These are phyloP conservation scores for Neocucurbitaria cava DNA, from an alignment of 2,329 filamentous ascomycete genomes.

Conservation along the genomic window DNA sequence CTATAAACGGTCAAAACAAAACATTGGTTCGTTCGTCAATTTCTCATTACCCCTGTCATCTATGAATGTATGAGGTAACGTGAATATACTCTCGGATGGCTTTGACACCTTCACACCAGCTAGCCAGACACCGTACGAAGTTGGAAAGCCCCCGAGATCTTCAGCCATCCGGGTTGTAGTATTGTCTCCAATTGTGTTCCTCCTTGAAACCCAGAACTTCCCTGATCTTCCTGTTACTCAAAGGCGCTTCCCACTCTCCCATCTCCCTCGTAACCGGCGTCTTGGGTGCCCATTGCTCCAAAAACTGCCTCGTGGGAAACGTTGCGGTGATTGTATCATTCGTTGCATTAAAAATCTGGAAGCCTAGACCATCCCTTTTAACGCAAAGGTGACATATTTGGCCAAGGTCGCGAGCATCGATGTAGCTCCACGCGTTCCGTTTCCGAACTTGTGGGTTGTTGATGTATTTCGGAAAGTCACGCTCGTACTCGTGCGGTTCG, in stretches of 20 bases:
- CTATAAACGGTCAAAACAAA: no score
- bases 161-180: slow-evolving; percentile 47
- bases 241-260: slow-evolving; percentile 65
- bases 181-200: slow-evolving; percentile 64
- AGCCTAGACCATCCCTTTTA: slow-evolving; percentile 63
- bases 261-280: slow-evolving; percentile 63
- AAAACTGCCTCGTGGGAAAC: slow-evolving; percentile 59
- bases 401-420: slow-evolving; percentile 67
- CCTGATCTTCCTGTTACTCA: slow-evolving; percentile 67
- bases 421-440: slow-evolving; percentile 68
- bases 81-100: neutral
- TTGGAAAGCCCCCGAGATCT: neutral
- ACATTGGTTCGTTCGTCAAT: no score
- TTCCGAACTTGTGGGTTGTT: slow-evolving; percentile 59
- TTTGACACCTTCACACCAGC: neutral
- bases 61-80: no score
- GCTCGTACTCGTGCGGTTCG: slow-evolving; percentile 66
- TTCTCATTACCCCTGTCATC: no score
- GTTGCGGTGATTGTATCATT: slow-evolving; percentile 67
- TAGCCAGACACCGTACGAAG: neutral
- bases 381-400: slow-evolving; percentile 66
- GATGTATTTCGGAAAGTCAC: slow-evolving; percentile 61
- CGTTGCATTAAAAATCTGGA: slow-evolving; percentile 70
- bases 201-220: slow-evolving; percentile 67
- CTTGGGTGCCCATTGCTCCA: slow-evolving; percentile 58